phyloP scores from a whole-genome alignment of 306 rosid genomes.

The Benincasa hispida region DNA sequence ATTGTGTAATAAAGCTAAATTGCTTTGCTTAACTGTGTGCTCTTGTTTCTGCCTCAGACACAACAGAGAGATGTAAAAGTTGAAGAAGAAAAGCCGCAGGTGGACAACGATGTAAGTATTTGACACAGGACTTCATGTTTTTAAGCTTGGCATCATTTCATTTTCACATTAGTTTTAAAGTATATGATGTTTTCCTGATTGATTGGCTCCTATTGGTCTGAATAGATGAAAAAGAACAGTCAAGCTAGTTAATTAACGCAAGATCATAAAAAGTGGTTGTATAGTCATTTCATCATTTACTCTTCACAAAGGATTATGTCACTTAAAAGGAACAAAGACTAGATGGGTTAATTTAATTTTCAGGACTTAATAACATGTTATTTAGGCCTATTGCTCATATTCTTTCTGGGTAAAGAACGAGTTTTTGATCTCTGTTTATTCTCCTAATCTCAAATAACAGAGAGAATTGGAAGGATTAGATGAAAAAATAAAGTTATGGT shows the following conservation, averaged over 20 bases:
- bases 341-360: background rate
- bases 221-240: background rate
- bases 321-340: background rate
- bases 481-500: slow-evolving; percentile 68
- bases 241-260: background rate
- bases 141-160: background rate
- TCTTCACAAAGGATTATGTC: background rate
- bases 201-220: background rate
- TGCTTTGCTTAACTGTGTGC: background rate
- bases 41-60: slow-evolving; percentile 15
- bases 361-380: background rate
- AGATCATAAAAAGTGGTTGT: background rate
- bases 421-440: slow-evolving; percentile 4
- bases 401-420: background rate
- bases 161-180: background rate
- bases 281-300: background rate
- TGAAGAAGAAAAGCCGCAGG: slow-evolving; percentile 16
- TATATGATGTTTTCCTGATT: background rate
- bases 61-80: slow-evolving; percentile 5
- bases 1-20: background rate
- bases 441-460: slow-evolving; percentile 19
- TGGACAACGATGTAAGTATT: slow-evolving; percentile 19
- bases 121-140: background rate
- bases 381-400: background rate
- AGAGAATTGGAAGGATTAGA: slow-evolving; percentile 45